Evolutionary conservation across 2,329 filamentous ascomycete species (phyloP), one percentile per base, ranked within the genome.

Genomic region (Penicillium sp.): DNA sequence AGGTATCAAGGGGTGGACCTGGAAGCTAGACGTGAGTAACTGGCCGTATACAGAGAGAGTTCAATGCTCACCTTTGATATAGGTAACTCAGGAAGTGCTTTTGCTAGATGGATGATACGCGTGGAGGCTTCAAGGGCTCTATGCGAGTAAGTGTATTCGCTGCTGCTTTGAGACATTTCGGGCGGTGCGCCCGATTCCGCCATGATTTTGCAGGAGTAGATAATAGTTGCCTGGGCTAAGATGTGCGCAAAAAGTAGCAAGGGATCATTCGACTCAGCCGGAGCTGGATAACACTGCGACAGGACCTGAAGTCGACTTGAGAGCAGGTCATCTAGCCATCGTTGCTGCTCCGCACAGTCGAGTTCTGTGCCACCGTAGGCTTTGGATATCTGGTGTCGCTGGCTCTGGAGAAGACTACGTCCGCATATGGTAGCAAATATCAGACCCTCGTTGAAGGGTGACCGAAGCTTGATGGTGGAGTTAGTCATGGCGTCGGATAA

Each of bases 361-460:
- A 55, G 44, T 17, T 53, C 26, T 38, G 49, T 60, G 29, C 69
- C 61, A 2, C 67, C 65, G 44, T 71, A 70, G 3, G 61, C 68
- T 23, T 65, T 60, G 7, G 62, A 61, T 15, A 68, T 63, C 13
- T 63, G 46, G 17, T 58, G 60, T 41, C 60, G 60, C 29, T 70
- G 67, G 30, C 31, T 56, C 15, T 68, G 68, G 3, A 66, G 48
- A 19, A 71, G 62, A 52, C 61, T 65, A 15, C 69, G 69, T 2
- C 68, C 68, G 51, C 68, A 69, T 8, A 71, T 65, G 1, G 73
- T 74, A 11, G 69, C 71, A 2, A 76, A 62, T 19, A 76, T 70
- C 23, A 77, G 63, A 53, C 70, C 75, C 60, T 76, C 73, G 30
- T 67, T 70, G 52, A 76, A 74, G 2, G 73, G 56, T 0, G 72